Conservation (phyloP, 768 basidiomycete genomes). For the Tylopilus vinaceipallidus region DNA sequence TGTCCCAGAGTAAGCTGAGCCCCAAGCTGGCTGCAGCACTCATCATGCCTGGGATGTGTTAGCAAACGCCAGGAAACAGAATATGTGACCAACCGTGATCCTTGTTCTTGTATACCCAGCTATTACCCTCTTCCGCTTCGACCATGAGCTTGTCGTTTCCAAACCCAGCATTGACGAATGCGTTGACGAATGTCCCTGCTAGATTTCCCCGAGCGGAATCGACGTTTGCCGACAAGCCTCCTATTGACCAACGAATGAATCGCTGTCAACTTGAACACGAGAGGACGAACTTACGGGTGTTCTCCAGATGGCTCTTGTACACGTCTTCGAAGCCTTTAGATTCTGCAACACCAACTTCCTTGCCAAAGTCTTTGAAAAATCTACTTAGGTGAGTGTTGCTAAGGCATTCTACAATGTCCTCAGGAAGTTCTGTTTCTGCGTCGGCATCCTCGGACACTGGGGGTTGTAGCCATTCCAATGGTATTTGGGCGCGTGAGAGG, state of each 20-base stretch:
- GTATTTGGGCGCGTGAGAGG: conserved; percentile 89
- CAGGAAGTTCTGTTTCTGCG: conserved; percentile 65
- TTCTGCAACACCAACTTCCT: conserved; percentile 87
- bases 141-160: conserved; percentile 99
- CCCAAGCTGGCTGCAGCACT: conserved; percentile 94
- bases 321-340: conserved; percentile 94
- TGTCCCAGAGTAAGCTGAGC: conserved; percentile 92
- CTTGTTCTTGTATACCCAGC: conserved; percentile 99
- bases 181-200: conserved; percentile 97
- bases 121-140: conserved; percentile 91
- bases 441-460: conserved; percentile 48
- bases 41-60: conserved; percentile 72
- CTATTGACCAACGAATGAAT: conserved; percentile 32
- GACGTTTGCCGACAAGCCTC: conserved; percentile 69
- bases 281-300: conserved; percentile 57
- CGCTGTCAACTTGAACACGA: not conserved
- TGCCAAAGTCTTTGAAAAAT: conserved; percentile 89
- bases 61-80: not conserved
- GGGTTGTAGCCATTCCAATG: conserved; percentile 82
- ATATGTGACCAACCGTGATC: conserved; percentile 71
- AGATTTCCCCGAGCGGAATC: conserved; percentile 94
- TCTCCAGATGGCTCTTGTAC: conserved; percentile 95
- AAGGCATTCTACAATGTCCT: conserved; percentile 82
- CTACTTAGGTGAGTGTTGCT: conserved; percentile 82
- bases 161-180: conserved; percentile 97